These are phyloP conservation scores for Chlorella sp. DNA, from an alignment of 139 green algal species.

Conservation along the genomic window DNA sequence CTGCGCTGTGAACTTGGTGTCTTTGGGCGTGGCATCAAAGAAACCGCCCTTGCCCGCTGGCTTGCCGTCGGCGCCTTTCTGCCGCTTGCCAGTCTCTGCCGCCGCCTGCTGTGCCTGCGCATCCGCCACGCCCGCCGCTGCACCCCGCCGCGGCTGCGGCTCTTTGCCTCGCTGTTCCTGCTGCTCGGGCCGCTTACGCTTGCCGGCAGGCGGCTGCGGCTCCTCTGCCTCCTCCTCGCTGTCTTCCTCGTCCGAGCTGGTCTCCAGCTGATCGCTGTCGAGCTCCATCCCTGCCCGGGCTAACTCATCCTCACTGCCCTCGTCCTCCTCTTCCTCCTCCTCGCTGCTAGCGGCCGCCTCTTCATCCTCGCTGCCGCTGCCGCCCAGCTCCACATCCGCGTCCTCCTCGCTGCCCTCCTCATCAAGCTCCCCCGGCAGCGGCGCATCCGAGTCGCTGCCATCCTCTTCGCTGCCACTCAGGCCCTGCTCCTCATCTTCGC, in stretches of 20 bases:
- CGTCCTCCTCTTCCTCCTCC: slow-evolving; percentile 27
- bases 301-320: slow-evolving; percentile 9
- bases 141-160: neutral
- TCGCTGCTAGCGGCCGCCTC: slow-evolving; percentile 9
- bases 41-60: slow-evolving; percentile 37
- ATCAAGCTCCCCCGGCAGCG: slow-evolving; percentile 29
- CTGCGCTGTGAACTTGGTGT: slow-evolving; percentile 68
- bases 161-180: slow-evolving; percentile 24
- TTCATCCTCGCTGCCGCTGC: slow-evolving; percentile 24
- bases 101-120: slow-evolving; percentile 27
- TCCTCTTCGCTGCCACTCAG: slow-evolving; percentile 41
- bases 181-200: slow-evolving; percentile 32
- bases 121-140: neutral
- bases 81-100: slow-evolving; percentile 6
- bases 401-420: slow-evolving; percentile 38
- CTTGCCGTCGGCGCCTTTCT: neutral
- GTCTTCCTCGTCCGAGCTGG: slow-evolving; percentile 12
- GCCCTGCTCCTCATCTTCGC: slow-evolving; percentile 32
- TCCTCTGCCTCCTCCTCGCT: slow-evolving; percentile 22
- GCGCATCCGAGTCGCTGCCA: slow-evolving; percentile 25
- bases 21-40: slow-evolving; percentile 67
- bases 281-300: neutral
- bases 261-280: no score
- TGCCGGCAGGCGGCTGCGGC: slow-evolving; percentile 10
- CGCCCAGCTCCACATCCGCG: slow-evolving; percentile 31